A percentile compares a stretch with the other conserved stretches of the same genome.
Evolutionary conservation across 768 basidiomycete species (phyloP).

Genomic region (Tricholoma flavovirens): DNA sequence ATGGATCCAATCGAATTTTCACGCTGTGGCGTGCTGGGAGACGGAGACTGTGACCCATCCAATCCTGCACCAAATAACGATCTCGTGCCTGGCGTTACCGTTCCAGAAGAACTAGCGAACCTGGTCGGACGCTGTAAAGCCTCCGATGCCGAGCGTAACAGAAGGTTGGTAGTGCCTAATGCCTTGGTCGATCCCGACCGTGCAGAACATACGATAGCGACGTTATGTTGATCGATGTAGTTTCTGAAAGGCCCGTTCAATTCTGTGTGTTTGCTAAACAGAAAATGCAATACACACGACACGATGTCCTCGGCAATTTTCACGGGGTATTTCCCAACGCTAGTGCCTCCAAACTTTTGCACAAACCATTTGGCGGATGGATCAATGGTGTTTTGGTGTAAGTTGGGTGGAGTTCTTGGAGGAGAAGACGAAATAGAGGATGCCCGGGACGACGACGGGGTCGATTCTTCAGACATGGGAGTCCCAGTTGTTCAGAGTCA

Average conservation of each 20-base stretch:
- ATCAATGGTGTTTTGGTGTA: constrained; percentile 75
- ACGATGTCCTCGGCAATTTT: constrained; percentile 84
- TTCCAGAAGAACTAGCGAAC: constrained; percentile 34
- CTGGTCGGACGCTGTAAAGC: constrained; percentile 50
- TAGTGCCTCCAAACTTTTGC: constrained; percentile 94
- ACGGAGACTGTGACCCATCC: constrained; percentile 34
- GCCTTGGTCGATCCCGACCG: constrained; percentile 94
- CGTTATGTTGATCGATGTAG: constrained; percentile 72
- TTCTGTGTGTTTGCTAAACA: constrained; percentile 2
- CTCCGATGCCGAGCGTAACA: constrained; percentile 83
- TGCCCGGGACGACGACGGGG: constrained; percentile 16
- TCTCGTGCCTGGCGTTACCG: constrained; percentile 45
- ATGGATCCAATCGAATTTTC: constrained; percentile 22
- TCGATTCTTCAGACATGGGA: constrained; percentile 15
- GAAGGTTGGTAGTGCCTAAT: constrained; percentile 90
- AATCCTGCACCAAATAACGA: constrained; percentile 37
- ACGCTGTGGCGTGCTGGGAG: constrained; percentile 31
- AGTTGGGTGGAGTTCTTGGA: constrained; percentile 55
- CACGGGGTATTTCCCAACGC: constrained; percentile 81
- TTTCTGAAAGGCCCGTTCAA: constrained; percentile 37
- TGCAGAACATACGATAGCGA: constrained; percentile 95
- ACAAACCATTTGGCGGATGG: constrained; percentile 80
- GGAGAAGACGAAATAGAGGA: constrained; percentile 37
- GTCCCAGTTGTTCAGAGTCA: too few relatives aligned
- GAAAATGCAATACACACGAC: constrained; percentile 50